phyloP scores from a whole-genome alignment of 495 filamentous ascomycete genomes.

The Penicillium angulare region DNA sequence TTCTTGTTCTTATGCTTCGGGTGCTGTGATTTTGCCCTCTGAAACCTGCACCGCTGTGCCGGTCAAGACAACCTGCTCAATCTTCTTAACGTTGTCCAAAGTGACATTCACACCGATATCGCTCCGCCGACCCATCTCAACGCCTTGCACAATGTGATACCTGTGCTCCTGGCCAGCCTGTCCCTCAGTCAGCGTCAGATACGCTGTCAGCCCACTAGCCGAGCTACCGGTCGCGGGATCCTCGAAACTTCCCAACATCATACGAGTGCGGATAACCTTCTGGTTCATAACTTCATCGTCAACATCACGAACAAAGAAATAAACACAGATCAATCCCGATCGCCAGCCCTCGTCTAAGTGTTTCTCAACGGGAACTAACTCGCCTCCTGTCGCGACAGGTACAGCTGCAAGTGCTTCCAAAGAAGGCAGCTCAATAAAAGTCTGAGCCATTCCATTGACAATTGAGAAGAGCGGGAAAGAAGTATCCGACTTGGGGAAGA shows the following conservation, averaged over 20 bases:
- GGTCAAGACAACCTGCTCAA: constrained; percentile 53
- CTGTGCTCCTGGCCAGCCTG: constrained; percentile 24
- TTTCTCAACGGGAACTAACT: constrained; percentile 9
- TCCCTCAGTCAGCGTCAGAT: constrained; percentile 49
- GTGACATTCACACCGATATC: constrained; percentile 51
- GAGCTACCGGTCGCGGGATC: constrained; percentile 73
- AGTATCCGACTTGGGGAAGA: constrained; percentile 7
- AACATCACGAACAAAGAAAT: constrained; percentile 56
- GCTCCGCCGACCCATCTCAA: constrained; percentile 75
- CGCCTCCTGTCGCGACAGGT: constrained; percentile 22
- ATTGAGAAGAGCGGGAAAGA: constrained; percentile 33
- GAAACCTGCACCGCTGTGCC: constrained; percentile 59
- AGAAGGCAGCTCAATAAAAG: constrained; percentile 54
- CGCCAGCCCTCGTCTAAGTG: constrained; percentile 62
- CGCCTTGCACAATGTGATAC: constrained; percentile 66
- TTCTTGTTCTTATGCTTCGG: constrained; percentile 10
- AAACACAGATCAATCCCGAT: constrained; percentile 49
- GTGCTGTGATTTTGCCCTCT: constrained; percentile 43
- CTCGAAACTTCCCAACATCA: constrained; percentile 58
- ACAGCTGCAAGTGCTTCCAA: constrained; percentile 35
- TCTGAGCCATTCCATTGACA: constrained; percentile 65
- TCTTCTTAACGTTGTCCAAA: constrained; percentile 25
- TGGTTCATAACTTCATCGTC: constrained; percentile 26
- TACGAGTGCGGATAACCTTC: constrained; percentile 35
- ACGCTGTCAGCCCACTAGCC: constrained; percentile 57